These are phyloP conservation scores for Neohortaea acidophila DNA, from an alignment of 495 filamentous ascomycete genomes.

Conservation along the genomic window DNA sequence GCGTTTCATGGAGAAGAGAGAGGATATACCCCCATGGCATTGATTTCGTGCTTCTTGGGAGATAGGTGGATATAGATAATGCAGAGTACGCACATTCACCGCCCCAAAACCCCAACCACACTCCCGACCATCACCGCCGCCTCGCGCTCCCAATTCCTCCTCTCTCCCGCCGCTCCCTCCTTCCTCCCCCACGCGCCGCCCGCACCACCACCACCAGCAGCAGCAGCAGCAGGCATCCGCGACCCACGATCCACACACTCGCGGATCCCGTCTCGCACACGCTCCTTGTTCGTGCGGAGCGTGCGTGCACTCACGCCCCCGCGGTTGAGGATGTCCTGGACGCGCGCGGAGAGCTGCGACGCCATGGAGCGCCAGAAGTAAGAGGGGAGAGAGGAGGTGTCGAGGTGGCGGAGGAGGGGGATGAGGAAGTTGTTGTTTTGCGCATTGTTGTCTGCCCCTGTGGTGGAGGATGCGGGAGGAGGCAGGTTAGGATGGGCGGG, in stretches of 20 bases:
- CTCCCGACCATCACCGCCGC: conserved; percentile 88
- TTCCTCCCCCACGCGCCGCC: conserved; percentile 20
- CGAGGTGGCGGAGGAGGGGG: conserved; percentile 59
- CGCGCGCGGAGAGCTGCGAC: conserved; percentile 54
- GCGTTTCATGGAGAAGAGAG: background rate
- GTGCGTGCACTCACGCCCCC: conserved; percentile 75
- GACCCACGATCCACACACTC: conserved; percentile 69
- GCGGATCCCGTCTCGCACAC: conserved; percentile 58
- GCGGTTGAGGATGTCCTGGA: conserved; percentile 64
- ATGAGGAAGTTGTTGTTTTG: conserved; percentile 46
- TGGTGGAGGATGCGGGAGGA: conserved; percentile 10
- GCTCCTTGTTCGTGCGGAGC: conserved; percentile 57
- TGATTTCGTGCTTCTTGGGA: too few species aligned
- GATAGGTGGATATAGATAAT: too few species aligned
- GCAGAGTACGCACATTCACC: too few species aligned
- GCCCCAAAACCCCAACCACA: conserved; percentile 37
- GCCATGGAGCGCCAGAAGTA: conserved; percentile 88
- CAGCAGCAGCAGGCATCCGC: conserved; percentile 39
- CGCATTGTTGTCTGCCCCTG: conserved; percentile 1
- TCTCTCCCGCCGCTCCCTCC: conserved; percentile 23
- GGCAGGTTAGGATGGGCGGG: conserved; percentile 50
- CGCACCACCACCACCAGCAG: conserved; percentile 19
- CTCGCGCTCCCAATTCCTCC: conserved; percentile 68
- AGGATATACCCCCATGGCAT: conserved; percentile 6
- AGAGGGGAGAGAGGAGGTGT: conserved; percentile 72